Percentiles rank a stretch among this genome's conserved stretches.
phyloP scores from a whole-genome alignment of 768 basidiomycete species.

The Suillus lakei region DNA sequence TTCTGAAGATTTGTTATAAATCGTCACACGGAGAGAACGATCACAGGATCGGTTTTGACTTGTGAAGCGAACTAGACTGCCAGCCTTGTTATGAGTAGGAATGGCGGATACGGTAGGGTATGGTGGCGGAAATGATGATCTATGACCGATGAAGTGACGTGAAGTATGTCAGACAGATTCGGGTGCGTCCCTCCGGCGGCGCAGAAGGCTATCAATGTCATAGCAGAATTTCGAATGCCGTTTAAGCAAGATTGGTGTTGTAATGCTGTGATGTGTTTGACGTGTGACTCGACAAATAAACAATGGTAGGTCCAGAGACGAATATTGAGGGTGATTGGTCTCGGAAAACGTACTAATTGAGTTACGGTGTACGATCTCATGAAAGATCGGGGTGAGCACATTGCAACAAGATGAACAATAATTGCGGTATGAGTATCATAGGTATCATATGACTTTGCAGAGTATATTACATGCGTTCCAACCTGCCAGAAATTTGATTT shows the following conservation, averaged over 20 bases:
- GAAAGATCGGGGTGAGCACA: conserved; percentile 5
- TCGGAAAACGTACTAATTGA: background rate
- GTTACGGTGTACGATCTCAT: conserved; percentile 5
- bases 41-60: background rate
- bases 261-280: background rate
- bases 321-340: no score
- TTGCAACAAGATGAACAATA: conserved; percentile 21
- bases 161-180: background rate
- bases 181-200: background rate
- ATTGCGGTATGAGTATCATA: conserved; percentile 26
- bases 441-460: conserved; percentile 26
- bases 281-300: background rate
- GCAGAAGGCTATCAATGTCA: background rate
- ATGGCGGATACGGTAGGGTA: background rate
- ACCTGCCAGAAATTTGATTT: conserved; percentile 30
- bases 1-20: background rate
- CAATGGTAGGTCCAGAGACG: background rate
- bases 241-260: background rate
- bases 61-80: background rate
- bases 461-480: conserved; percentile 40
- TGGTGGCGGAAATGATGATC: conserved; percentile 8
- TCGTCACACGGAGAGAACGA: background rate
- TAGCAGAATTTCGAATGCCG: background rate
- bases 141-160: background rate
- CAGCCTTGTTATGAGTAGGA: background rate